Conservation (phyloP, 2,329 filamentous ascomycete genomes). For the Saccharata proteae region DNA sequence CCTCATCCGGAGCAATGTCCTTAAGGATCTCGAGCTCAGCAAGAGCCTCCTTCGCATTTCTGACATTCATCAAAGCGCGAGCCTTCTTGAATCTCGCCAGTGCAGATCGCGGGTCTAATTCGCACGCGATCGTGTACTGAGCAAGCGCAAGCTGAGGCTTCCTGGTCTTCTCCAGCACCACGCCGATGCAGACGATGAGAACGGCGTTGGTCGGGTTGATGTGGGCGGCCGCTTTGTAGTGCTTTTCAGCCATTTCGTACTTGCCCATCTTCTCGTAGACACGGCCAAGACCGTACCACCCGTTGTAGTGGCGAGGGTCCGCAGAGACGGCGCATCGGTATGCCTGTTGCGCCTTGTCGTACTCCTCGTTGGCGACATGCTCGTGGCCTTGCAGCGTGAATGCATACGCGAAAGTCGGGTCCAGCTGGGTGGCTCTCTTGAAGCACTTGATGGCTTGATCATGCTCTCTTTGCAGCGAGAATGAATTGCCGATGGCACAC, state of each 20-base stretch:
- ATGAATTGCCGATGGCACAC: slow-evolving; percentile 91
- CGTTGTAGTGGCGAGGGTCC: slow-evolving; percentile 87
- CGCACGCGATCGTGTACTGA: slow-evolving; percentile 72
- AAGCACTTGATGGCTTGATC: slow-evolving; percentile 93
- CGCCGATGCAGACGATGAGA: slow-evolving; percentile 82
- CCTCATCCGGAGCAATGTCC: slow-evolving; percentile 84
- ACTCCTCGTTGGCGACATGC: slow-evolving; percentile 91
- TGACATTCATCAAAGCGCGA: slow-evolving; percentile 66
- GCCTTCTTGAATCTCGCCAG: slow-evolving; percentile 90
- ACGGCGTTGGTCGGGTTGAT: slow-evolving; percentile 95
- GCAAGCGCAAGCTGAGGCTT: slow-evolving; percentile 65
- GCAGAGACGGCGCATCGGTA: slow-evolving; percentile 79
- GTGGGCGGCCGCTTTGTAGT: slow-evolving; percentile 74
- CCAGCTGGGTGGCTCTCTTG: slow-evolving; percentile 81
- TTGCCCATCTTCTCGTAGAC: slow-evolving; percentile 87
- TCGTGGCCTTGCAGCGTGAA: slow-evolving; percentile 95
- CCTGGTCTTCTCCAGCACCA: slow-evolving; percentile 75
- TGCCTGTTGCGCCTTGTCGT: slow-evolving; percentile 80
- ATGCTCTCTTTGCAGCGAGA: slow-evolving; percentile 82
- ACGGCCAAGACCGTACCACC: slow-evolving; percentile 79
- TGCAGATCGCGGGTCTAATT: slow-evolving; percentile 67
- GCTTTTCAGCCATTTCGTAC: slow-evolving; percentile 79
- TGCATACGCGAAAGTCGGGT: slow-evolving; percentile 85
- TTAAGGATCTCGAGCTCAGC: slow-evolving; percentile 79
- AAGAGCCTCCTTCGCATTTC: slow-evolving; percentile 58